These are phyloP conservation scores for Oryza meyeriana DNA, from an alignment of 176 grass and related monocot species.

Conservation along the genomic window DNA sequence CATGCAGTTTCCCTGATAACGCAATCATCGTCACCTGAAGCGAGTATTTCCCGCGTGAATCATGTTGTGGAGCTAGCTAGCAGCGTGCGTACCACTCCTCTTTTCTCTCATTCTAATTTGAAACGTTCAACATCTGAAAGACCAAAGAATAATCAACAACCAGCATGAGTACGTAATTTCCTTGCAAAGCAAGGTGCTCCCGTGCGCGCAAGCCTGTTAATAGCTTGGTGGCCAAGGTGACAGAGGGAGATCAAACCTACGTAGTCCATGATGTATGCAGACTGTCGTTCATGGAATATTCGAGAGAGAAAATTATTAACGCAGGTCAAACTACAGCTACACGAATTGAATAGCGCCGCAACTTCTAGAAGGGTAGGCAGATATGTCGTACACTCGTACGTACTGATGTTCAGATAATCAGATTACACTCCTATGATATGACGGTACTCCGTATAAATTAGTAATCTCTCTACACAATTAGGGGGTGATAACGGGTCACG, in stretches of 20 bases:
- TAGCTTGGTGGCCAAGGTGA: slow-evolving; percentile 26
- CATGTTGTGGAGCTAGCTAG: background rate
- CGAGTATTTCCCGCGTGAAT: background rate
- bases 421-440: too few species aligned
- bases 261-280: background rate
- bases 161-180: background rate
- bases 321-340: background rate
- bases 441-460: too few species aligned
- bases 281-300: background rate
- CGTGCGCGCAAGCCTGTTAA: background rate
- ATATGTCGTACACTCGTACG: background rate
- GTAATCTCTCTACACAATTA: too few species aligned
- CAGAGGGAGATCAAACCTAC: background rate
- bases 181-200: slow-evolving; percentile 2
- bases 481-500: too few species aligned
- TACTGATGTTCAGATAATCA: background rate
- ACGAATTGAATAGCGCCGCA: background rate
- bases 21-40: background rate
- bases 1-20: background rate
- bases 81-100: background rate
- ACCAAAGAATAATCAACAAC: background rate
- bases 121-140: background rate
- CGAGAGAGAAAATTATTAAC: background rate
- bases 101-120: background rate
- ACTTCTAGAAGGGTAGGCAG: background rate